These are phyloP conservation scores for Massarina eburnea DNA, from an alignment of 2,329 filamentous ascomycete species.

Conservation along the genomic window DNA sequence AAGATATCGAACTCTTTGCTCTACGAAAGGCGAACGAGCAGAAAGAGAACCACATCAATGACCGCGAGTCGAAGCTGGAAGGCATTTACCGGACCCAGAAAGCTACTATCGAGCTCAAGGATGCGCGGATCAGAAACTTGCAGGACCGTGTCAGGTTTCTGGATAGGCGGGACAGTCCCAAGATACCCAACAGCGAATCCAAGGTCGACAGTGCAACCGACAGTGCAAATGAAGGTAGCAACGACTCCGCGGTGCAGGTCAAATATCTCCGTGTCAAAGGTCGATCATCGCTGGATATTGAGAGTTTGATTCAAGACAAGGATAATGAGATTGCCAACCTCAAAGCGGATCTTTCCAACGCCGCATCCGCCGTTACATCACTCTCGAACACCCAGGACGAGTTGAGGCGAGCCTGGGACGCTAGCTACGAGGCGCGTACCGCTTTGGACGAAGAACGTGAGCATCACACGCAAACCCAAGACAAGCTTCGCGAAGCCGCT, in stretches of 20 bases:
- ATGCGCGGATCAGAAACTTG: slow-evolving; percentile 31
- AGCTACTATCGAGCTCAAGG: slow-evolving; percentile 31
- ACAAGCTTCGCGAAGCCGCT: slow-evolving; percentile 24
- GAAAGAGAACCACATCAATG: slow-evolving; percentile 35
- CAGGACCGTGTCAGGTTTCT: slow-evolving; percentile 31
- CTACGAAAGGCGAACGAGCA: slow-evolving; percentile 39
- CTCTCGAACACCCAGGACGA: slow-evolving; percentile 32
- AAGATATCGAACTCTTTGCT: slow-evolving; percentile 42
- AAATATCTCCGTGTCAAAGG: slow-evolving; percentile 33
- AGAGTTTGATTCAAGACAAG: slow-evolving; percentile 21
- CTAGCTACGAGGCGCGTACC: slow-evolving; percentile 30
- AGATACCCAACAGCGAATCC: slow-evolving; percentile 10
- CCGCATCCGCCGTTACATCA: slow-evolving; percentile 20
- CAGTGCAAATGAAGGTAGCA: slow-evolving; percentile 6
- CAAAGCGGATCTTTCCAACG: slow-evolving; percentile 26
- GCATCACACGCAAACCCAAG: slow-evolving; percentile 28
- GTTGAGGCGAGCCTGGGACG: slow-evolving; percentile 34
- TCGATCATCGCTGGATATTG: slow-evolving; percentile 18
- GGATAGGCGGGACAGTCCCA: slow-evolving; percentile 24
- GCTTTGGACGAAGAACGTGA: slow-evolving; percentile 31
- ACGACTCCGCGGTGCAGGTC: slow-evolving; percentile 31
- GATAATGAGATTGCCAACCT: slow-evolving; percentile 31
- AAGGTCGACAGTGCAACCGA: slow-evolving; percentile 9
- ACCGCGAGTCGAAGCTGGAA: slow-evolving; percentile 30
- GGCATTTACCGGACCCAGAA: slow-evolving; percentile 29